Conservation (phyloP, 345 rosid genomes). For the Aquilaria yunnanensis region DNA sequence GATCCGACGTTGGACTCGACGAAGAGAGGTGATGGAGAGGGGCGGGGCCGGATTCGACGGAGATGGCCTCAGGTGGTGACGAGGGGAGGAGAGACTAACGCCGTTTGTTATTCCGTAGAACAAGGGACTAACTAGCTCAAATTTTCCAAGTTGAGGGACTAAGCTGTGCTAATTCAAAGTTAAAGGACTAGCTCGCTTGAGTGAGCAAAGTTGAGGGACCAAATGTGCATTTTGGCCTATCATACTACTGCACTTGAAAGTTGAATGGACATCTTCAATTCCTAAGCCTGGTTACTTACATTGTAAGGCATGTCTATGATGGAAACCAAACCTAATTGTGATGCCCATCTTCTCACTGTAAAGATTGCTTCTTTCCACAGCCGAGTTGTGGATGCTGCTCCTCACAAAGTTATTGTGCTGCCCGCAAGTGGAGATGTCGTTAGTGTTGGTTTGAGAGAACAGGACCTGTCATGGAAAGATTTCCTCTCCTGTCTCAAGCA, state of each 20-base stretch:
- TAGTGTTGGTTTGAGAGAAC: conserved; percentile 48
- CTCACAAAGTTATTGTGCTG: conserved; percentile 64
- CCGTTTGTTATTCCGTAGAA: too few species aligned
- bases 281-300: too few species aligned
- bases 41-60: too few species aligned
- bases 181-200: too few species aligned
- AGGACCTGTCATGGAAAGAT: conserved; percentile 63
- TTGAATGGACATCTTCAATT: too few species aligned
- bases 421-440: conserved; percentile 48
- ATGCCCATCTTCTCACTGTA: not conserved
- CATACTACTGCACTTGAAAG: not conserved
- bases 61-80: too few species aligned
- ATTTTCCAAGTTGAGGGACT: too few species aligned
- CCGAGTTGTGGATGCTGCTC: conserved; percentile 77
- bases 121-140: too few species aligned
- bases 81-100: too few species aligned
- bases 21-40: not conserved
- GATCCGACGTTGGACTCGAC: not conserved
- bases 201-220: not conserved
- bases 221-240: not conserved
- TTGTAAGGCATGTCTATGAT: too few species aligned
- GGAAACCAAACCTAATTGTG: too few species aligned
- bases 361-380: conserved; percentile 29
- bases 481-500: conserved; percentile 38
- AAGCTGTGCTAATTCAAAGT: too few species aligned